These are phyloP conservation scores for Daedaleopsis sinensis DNA, from an alignment of 768 basidiomycete species.

Conservation along the genomic window DNA sequence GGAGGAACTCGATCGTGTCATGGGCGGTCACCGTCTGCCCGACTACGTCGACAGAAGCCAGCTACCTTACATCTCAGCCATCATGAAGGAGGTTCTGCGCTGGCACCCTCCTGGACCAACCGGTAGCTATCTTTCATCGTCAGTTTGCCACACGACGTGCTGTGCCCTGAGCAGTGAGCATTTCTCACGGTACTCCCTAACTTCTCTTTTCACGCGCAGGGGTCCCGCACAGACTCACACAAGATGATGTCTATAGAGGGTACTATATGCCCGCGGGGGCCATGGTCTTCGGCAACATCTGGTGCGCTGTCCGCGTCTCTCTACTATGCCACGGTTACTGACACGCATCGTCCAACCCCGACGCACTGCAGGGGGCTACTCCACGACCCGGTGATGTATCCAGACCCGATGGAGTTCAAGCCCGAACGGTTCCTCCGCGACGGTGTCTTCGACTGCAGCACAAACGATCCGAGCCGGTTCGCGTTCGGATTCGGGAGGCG, in stretches of 20 bases:
- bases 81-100: constrained; percentile 8
- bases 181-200: background rate
- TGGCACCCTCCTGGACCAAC: constrained; percentile 10
- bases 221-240: constrained; percentile 18
- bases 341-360: background rate
- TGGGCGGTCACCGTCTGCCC: constrained; percentile 25
- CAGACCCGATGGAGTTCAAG: constrained; percentile 11
- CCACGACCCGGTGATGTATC: constrained; percentile 15
- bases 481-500: constrained; percentile 16
- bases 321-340: background rate
- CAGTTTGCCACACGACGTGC: background rate
- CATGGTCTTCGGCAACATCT: constrained; percentile 25
- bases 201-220: constrained; percentile 12
- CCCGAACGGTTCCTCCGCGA: constrained; percentile 16
- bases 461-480: constrained; percentile 15
- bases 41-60: constrained; percentile 19
- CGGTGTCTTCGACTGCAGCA: constrained; percentile 14
- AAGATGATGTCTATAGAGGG: constrained; percentile 28
- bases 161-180: background rate
- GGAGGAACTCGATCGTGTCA: constrained; percentile 23
- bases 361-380: constrained; percentile 11
- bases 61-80: constrained; percentile 15
- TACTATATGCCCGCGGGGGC: constrained; percentile 26
- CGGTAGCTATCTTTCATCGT: background rate
- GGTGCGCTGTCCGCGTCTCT: constrained; percentile 8